Percentiles rank a stretch among this genome's conserved stretches.
phyloP scores from a whole-genome alignment of 345 rosid species.

The Linum trigynum region DNA sequence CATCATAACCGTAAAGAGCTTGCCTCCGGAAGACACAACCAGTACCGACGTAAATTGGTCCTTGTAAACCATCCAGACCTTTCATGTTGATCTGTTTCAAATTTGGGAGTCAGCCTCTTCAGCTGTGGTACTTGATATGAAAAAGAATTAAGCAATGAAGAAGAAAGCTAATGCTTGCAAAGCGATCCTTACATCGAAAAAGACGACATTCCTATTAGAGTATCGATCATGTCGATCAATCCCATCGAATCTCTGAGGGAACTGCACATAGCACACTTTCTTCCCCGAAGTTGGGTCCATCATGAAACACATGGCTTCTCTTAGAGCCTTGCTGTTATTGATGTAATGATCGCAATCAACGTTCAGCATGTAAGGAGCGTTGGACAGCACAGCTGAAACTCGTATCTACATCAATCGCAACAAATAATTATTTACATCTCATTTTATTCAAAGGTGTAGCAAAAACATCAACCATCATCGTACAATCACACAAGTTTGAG shows the following conservation, averaged over 20 bases:
- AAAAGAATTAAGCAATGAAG: not conserved
- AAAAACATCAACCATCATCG: not conserved
- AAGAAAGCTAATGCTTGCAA: constrained; percentile 1
- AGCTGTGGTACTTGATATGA: not conserved
- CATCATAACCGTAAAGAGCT: constrained; percentile 89
- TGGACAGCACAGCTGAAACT: constrained; percentile 87
- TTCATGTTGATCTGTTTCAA: constrained; percentile 85
- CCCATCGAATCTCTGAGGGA: too few species aligned
- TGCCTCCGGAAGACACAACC: constrained; percentile 57
- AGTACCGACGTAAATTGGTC: constrained; percentile 58
- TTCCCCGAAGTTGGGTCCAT: constrained; percentile 91
- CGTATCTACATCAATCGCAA: constrained; percentile 43
- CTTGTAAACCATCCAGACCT: constrained; percentile 97
- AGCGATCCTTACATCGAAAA: constrained; percentile 73
- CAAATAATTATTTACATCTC: not conserved
- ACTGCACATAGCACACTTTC: constrained; percentile 43
- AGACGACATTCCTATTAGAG: constrained; percentile 87
- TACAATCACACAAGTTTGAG: not conserved
- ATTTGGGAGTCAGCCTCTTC: constrained; percentile 8
- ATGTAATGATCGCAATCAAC: too few species aligned
- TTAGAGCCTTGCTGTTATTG: too few species aligned
- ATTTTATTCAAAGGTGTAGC: constrained; percentile 1
- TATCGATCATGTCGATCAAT: constrained; percentile 86
- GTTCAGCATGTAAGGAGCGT: constrained; percentile 64
- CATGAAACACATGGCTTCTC: constrained; percentile 17